Percentiles rank a stretch among this genome's conserved stretches.
phyloP scores from a whole-genome alignment of 305 asterid species.

The Fraxinus sp. region DNA sequence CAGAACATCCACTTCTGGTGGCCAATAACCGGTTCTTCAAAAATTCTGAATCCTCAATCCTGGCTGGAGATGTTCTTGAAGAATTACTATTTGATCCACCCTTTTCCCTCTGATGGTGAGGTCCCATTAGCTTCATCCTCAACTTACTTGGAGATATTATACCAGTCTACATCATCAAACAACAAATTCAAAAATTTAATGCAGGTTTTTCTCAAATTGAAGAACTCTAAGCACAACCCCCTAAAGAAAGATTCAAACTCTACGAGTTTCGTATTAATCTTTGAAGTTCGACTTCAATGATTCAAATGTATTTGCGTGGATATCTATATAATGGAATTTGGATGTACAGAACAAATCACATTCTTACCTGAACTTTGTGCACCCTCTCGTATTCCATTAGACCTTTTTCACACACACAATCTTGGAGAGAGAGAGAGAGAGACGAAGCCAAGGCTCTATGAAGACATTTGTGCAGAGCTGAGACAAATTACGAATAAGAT shows the following conservation, averaged over 20 bases:
- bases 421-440: neutral
- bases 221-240: slow-evolving; percentile 17
- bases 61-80: slow-evolving; percentile 90
- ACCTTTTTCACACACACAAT: neutral
- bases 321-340: neutral
- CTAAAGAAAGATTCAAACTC: slow-evolving; percentile 12
- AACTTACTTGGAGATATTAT: slow-evolving; percentile 87
- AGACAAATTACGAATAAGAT: neutral
- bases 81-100: slow-evolving; percentile 83
- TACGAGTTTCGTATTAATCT: neutral
- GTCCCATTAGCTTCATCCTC: slow-evolving; percentile 83
- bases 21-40: slow-evolving; percentile 75
- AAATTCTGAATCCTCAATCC: slow-evolving; percentile 73
- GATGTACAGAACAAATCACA: neutral
- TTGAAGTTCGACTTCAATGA: neutral
- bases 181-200: neutral
- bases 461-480: neutral
- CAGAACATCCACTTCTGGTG: slow-evolving; percentile 49
- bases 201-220: slow-evolving; percentile 9
- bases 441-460: neutral
- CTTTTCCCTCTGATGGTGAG: slow-evolving; percentile 59
- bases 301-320: neutral
- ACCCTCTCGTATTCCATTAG: slow-evolving; percentile 5
- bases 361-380: slow-evolving; percentile 1
- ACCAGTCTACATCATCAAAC: slow-evolving; percentile 56